These are phyloP conservation scores for Diacronema lutheri DNA, from an alignment of 78 protist genomes.

Conservation along the genomic window DNA sequence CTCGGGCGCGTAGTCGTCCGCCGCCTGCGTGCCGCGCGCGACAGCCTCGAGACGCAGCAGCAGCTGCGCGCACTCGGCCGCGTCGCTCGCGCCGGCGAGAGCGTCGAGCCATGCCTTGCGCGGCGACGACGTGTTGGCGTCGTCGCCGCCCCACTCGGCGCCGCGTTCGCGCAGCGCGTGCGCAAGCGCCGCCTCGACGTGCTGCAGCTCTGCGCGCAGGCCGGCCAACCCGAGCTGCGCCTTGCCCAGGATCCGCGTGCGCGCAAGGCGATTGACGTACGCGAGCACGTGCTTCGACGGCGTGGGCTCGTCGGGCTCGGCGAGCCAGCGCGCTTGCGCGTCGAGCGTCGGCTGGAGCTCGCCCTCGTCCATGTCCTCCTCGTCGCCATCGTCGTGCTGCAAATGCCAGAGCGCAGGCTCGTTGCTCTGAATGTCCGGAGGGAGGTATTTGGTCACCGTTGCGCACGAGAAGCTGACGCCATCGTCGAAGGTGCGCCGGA, in stretches of 20 bases:
- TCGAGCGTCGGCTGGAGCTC: background rate
- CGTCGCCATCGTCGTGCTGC: conserved; percentile 6
- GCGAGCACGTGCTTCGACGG: no score
- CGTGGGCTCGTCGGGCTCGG: no score
- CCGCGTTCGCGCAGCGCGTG: background rate
- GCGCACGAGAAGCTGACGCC: background rate
- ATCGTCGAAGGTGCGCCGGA: background rate
- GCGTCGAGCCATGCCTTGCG: background rate
- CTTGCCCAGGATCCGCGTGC: no score
- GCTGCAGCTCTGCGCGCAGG: background rate
- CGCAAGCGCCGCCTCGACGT: background rate
- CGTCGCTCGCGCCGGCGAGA: background rate
- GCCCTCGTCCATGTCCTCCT: background rate
- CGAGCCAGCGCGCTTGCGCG: no score
- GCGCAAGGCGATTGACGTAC: no score
- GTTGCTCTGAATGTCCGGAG: background rate
- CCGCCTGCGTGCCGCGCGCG: background rate
- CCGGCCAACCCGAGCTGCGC: background rate
- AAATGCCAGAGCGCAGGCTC: background rate
- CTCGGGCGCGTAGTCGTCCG: background rate
- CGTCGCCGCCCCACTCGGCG: background rate
- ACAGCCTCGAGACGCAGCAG: background rate
- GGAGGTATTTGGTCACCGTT: background rate
- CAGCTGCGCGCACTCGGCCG: background rate
- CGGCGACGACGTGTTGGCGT: no score